phyloP scores from a whole-genome alignment of 176 grass and related monocot genomes.

The Avena eriantha region DNA sequence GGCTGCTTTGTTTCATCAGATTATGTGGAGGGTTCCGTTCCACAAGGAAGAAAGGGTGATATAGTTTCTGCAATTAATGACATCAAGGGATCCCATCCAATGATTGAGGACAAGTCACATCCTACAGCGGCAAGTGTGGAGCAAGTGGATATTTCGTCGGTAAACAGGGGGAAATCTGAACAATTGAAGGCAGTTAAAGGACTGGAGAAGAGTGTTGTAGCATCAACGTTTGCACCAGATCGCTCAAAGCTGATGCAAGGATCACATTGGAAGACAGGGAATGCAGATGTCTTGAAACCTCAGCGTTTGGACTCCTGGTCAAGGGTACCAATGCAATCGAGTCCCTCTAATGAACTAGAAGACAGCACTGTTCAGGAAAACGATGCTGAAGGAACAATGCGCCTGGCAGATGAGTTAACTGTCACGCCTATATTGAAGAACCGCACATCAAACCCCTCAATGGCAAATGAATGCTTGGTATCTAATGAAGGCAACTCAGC shows the following conservation, averaged over 20 bases:
- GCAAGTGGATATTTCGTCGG: not conserved
- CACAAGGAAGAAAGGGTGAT: not conserved
- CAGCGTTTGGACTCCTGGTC: not conserved
- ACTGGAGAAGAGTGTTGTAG: not conserved
- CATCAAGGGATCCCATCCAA: constrained; percentile 14
- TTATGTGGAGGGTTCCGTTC: constrained; percentile 22
- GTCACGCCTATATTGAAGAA: not conserved
- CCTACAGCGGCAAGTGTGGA: not conserved
- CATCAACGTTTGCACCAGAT: constrained; percentile 10
- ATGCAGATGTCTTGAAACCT: constrained; percentile 5
- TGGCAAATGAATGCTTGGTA: not conserved
- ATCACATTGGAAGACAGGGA: not conserved
- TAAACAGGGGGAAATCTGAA: not conserved
- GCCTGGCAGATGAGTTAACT: not conserved
- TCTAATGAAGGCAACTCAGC: not conserved
- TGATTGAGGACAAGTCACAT: not conserved
- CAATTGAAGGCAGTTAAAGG: not conserved
- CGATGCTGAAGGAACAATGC: not conserved
- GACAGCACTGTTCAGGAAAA: not conserved
- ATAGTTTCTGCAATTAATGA: not conserved
- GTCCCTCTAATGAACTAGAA: constrained; percentile 9
- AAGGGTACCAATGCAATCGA: not conserved
- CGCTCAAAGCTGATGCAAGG: not conserved
- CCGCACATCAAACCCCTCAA: not conserved
- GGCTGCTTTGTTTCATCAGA: not conserved